Evolutionary conservation across 164 flowering plant genomes (phyloP).

Genomic region (Annona cherimola): DNA sequence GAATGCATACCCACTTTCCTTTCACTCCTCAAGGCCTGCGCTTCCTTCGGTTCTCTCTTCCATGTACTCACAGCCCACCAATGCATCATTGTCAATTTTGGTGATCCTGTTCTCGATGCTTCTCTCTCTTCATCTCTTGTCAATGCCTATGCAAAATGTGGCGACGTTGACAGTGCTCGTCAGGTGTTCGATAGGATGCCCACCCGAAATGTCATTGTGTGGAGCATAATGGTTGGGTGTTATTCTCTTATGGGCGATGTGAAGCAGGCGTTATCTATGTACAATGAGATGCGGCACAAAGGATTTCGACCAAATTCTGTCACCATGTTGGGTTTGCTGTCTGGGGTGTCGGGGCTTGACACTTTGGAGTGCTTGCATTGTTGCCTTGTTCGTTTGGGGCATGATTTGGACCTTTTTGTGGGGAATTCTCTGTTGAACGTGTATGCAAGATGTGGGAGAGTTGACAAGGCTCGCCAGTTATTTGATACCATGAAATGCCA

Average conservation of each 20-base stretch:
- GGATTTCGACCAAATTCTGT: conserved; percentile 58
- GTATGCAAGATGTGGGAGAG: conserved; percentile 52
- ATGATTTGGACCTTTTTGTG: conserved; percentile 33
- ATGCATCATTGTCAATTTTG: conserved; percentile 43
- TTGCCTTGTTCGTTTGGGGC: conserved; percentile 40
- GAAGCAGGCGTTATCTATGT: conserved; percentile 39
- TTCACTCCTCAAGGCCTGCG: conserved; percentile 62
- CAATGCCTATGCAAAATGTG: conserved; percentile 44
- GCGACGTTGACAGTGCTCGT: conserved; percentile 31
- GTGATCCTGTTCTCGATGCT: conserved; percentile 33
- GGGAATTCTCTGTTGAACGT: conserved; percentile 55
- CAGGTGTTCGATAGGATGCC: conserved; percentile 62
- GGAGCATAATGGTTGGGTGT: conserved; percentile 71
- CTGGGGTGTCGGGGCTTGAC: conserved; percentile 34
- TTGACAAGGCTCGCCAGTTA: conserved; percentile 40
- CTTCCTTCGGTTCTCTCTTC: conserved; percentile 34
- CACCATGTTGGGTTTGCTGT: conserved; percentile 50
- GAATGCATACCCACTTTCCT: conserved; percentile 38
- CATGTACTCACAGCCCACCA: conserved; percentile 57
- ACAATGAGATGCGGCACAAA: conserved; percentile 39
- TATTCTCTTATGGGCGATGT: conserved; percentile 44
- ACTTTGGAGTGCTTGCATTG: conserved; percentile 48
- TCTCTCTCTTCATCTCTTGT: conserved; percentile 54
- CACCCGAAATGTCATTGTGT: conserved; percentile 60
- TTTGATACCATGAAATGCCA: conserved; percentile 46